Conservation (phyloP, 305 asterid species). For the Fraxinus sp. region DNA sequence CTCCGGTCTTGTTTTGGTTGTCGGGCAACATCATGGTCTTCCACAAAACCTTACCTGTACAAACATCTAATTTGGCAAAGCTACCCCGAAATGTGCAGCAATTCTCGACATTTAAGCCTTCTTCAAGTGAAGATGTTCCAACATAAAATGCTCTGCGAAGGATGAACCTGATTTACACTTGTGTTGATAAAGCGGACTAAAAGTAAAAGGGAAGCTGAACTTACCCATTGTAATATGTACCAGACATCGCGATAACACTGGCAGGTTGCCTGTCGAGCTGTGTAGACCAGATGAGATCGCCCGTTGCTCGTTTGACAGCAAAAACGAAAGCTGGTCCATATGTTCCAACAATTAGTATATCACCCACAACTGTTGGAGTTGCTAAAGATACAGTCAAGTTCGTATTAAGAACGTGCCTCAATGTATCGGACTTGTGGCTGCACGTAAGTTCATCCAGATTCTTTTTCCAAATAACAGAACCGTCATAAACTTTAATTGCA, state of each 20-base stretch:
- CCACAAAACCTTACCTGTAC: conserved; percentile 45
- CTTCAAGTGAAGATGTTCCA: conserved; percentile 57
- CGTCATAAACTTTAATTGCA: not conserved
- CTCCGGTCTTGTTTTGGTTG: conserved; percentile 38
- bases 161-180: not conserved
- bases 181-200: not conserved
- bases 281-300: conserved; percentile 51
- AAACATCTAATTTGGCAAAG: conserved; percentile 39
- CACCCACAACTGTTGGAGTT: conserved; percentile 6
- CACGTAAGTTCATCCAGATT: not conserved
- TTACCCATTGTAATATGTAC: conserved; percentile 40
- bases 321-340: not conserved
- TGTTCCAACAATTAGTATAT: not conserved
- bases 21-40: conserved; percentile 45
- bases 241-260: conserved; percentile 32
- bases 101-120: conserved; percentile 18
- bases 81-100: conserved; percentile 61
- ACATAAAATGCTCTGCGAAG: conserved; percentile 40
- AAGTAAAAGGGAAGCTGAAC: not conserved
- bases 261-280: conserved; percentile 44
- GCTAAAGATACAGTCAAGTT: conserved; percentile 21
- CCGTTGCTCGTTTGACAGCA: conserved; percentile 21
- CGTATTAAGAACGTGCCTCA: conserved; percentile 18
- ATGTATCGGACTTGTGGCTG: not conserved
- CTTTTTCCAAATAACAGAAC: conserved; percentile 1